A percentile compares a stretch with the other conserved stretches of the same genome.
phyloP scores from a whole-genome alignment of 768 basidiomycete genomes.

The Agrocybe pediades region DNA sequence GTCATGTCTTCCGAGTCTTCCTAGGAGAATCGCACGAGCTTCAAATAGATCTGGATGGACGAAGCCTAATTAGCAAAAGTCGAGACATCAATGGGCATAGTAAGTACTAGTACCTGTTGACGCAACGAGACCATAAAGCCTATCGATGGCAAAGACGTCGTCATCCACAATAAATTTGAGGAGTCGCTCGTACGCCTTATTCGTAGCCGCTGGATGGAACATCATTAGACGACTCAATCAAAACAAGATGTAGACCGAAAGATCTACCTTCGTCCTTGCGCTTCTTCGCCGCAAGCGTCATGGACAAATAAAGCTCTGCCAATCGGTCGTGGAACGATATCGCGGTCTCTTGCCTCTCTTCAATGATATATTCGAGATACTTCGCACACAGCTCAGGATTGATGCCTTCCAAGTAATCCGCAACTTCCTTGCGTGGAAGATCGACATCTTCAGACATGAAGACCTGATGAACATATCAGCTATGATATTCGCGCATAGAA shows the following conservation, averaged over 20 bases:
- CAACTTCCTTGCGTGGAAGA: conserved; percentile 75
- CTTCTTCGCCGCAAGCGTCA: conserved; percentile 61
- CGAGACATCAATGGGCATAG: background rate
- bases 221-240: background rate
- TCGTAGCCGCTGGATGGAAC: conserved; percentile 39
- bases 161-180: conserved; percentile 77
- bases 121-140: conserved; percentile 80
- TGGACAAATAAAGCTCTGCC: conserved; percentile 81
- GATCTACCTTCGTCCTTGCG: conserved; percentile 57
- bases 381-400: conserved; percentile 68
- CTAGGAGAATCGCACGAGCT: conserved; percentile 89
- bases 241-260: background rate
- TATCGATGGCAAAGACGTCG: conserved; percentile 70
- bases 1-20: conserved; percentile 88
- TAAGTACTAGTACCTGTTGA: conserved; percentile 69
- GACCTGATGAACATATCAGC: conserved; percentile 53
- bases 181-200: conserved; percentile 66
- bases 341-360: conserved; percentile 67
- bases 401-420: conserved; percentile 75
- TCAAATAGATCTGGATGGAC: conserved; percentile 73
- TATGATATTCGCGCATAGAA: background rate
- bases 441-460: conserved; percentile 96
- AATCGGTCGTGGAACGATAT: conserved; percentile 84
- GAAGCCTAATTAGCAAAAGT: background rate
- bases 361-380: conserved; percentile 86